Conservation (phyloP, 768 basidiomycete species). For the Termitomyces bulborhizus region DNA sequence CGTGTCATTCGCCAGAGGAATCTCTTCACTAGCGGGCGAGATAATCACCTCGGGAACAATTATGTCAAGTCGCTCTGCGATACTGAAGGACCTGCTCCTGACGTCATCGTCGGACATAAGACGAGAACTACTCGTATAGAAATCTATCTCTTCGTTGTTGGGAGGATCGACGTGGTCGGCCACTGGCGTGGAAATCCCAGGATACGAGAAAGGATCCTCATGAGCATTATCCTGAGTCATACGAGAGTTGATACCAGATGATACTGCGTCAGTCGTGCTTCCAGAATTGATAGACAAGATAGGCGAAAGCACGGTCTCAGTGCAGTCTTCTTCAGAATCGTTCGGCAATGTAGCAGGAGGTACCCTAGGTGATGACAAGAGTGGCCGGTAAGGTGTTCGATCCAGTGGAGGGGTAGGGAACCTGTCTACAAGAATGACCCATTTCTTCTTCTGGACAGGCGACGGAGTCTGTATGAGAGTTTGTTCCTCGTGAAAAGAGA, state of each 20-base stretch:
- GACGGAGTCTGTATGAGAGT: conserved; percentile 7
- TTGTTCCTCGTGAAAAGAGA: neutral
- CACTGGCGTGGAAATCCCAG: neutral
- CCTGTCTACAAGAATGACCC: neutral
- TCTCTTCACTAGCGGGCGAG: neutral
- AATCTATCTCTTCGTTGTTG: neutral
- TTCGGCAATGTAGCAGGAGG: neutral
- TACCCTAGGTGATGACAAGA: neutral
- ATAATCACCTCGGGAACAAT: neutral
- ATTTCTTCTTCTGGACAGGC: conserved; percentile 3
- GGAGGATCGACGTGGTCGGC: neutral
- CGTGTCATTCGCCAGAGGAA: neutral
- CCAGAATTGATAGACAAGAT: neutral
- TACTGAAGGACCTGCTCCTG: neutral
- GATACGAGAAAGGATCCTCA: neutral
- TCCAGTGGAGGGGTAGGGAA: neutral
- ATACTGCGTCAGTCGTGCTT: neutral
- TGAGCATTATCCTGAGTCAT: neutral
- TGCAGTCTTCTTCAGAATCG: neutral
- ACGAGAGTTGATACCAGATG: neutral
- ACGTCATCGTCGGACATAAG: neutral
- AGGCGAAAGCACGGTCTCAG: neutral
- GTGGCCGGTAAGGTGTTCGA: neutral
- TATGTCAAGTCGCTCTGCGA: neutral
- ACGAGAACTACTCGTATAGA: neutral